Percentiles rank a stretch among this genome's conserved stretches.
These are phyloP conservation scores for Cutaneotrichosporon spelunceum DNA, from an alignment of 1,284 basidiomycete genomes.

Conservation along the genomic window DNA sequence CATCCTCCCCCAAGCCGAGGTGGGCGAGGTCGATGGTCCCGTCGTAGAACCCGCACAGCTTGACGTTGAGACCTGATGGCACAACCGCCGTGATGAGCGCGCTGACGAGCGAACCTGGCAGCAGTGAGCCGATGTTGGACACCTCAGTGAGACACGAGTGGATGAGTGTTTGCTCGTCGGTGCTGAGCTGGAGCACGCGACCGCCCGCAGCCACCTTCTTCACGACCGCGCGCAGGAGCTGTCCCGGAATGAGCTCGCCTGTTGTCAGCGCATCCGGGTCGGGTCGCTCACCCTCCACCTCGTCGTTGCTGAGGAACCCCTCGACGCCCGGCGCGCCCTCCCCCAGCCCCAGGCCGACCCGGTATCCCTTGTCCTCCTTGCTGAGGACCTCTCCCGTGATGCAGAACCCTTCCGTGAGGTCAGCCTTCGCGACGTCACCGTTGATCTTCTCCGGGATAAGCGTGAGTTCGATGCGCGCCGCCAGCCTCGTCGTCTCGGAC, in stretches of 20 bases:
- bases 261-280: not conserved
- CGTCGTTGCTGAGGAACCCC: constrained; percentile 74
- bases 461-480: constrained; percentile 75
- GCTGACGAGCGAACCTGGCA: constrained; percentile 84
- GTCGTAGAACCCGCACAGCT: constrained; percentile 89
- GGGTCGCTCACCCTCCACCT: constrained; percentile 53
- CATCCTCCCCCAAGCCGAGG: constrained; percentile 55
- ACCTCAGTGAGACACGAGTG: constrained; percentile 64
- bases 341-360: constrained; percentile 76
- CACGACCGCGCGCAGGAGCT: constrained; percentile 64
- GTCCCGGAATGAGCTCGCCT: constrained; percentile 55
- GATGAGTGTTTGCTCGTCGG: constrained; percentile 56
- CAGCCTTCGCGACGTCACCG: constrained; percentile 70
- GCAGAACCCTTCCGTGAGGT: constrained; percentile 73
- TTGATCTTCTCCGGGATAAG: constrained; percentile 84
- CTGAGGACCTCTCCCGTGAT: constrained; percentile 76
- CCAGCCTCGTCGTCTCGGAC: constrained; percentile 47
- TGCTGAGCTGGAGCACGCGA: constrained; percentile 44
- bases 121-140: constrained; percentile 72
- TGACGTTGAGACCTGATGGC: constrained; percentile 77
- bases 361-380: constrained; percentile 92
- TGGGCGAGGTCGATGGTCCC: constrained; percentile 86
- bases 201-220: constrained; percentile 59
- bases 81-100: constrained; percentile 77
- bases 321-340: constrained; percentile 54